phyloP scores from a whole-genome alignment of 106 monocot species.

The Apostasia shenzhenica region DNA sequence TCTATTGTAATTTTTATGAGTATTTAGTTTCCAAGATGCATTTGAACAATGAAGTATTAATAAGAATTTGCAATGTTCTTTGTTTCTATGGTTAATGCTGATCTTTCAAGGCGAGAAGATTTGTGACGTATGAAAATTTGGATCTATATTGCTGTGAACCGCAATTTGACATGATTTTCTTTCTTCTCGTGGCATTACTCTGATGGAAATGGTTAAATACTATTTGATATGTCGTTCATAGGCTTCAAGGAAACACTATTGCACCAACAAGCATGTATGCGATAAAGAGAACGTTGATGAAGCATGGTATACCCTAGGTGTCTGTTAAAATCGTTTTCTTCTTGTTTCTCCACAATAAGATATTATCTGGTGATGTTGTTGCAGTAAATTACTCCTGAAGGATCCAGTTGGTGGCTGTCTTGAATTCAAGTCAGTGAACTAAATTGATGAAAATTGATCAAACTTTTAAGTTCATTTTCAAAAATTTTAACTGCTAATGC shows the following conservation, averaged over 20 bases:
- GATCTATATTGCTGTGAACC: no score
- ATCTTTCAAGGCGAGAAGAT: no score
- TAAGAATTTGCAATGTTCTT: no score
- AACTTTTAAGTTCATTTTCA: neutral
- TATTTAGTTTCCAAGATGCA: no score
- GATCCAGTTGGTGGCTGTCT: constrained; percentile 46
- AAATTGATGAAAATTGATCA: constrained; percentile 3
- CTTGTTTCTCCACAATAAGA: neutral
- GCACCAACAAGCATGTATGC: constrained; percentile 73
- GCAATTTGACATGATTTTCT: no score
- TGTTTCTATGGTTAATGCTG: no score
- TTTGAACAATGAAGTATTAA: no score
- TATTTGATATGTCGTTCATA: constrained; percentile 13
- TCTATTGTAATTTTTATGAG: no score
- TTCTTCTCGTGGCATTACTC: no score
- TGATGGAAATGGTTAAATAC: neutral
- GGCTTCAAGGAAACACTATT: constrained; percentile 95
- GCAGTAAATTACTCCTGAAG: constrained; percentile 77
- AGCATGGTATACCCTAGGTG: constrained; percentile 45
- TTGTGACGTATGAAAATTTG: no score
- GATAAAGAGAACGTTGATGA: constrained; percentile 70
- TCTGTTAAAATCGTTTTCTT: neutral
- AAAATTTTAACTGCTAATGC: neutral
- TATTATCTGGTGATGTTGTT: neutral
- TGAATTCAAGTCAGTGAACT: constrained; percentile 76